Base-by-base conservation (phyloP, 768 basidiomycete species). In the Boletus rubropictus region DNA sequence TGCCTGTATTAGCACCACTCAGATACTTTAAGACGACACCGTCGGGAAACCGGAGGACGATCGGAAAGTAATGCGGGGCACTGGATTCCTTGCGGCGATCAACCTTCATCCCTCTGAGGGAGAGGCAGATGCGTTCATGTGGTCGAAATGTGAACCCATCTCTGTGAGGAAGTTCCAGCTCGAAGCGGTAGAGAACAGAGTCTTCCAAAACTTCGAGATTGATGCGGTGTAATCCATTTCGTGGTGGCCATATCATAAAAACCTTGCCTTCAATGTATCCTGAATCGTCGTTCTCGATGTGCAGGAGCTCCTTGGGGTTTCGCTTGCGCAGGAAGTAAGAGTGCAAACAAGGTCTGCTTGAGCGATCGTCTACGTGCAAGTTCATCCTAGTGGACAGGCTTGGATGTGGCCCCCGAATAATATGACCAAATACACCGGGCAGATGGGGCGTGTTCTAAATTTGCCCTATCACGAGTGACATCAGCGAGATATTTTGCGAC, bases 181-280 rank as follows among this genome's bases (percentile, higher is more conserved):
- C 70, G 49, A 77, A 70, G 34, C 64, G 64, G 48, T 64, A 56
- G 10, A 38, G 33, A 20, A 42, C 31, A 6, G 39, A 28, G 27
- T 50, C 51, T 43, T 59, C 48, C 38, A 37, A 46, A 28, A 49
- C 50, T 51, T 62, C 58, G 58, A 65, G 22, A 48, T 69, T 67
- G 17, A 72, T 51, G 33, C 65, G 66, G 35, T 61, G 59, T 22
- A 58, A 58, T 33, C 18, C 48, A 35, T 57, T 56, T 6, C 55
- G 56, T 3, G 64, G 56, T 4, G 66, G 65, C 74, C 76, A 79
- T 42, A 63, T 58, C 77, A 79, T 79, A 53, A 61, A 67, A 10
- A 76, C 60, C 32, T 53, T 67, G 40, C 71, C 73, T 28, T 67
- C 56, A 4, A 80, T 58, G 53, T 68, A 76, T 2, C 74, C 72